Evolutionary conservation across 768 basidiomycete genomes (phyloP).

Genomic region (Termitomyces bulborhizus): DNA sequence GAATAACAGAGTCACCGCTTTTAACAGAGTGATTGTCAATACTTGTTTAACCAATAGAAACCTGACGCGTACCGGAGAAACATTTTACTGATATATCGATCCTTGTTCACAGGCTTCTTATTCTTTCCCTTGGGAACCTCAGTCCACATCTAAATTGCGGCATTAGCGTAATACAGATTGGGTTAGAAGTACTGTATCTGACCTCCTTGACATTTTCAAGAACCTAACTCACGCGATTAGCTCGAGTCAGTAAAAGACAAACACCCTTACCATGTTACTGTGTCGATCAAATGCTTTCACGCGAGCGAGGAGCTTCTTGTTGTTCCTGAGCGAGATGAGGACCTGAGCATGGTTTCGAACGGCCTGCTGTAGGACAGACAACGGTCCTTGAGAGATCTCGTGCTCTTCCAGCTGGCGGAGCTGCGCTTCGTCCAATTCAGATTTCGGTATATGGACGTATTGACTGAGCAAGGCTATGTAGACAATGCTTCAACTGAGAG

Average conservation of each 20-base stretch:
- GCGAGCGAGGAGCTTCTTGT: conserved; percentile 93
- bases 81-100: conserved; percentile 99
- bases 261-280: conserved; percentile 83
- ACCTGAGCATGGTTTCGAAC: conserved; percentile 98
- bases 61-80: conserved; percentile 67
- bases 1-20: conserved; percentile 96
- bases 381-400: conserved; percentile 96
- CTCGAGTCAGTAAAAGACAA: not conserved
- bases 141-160: conserved; percentile 85
- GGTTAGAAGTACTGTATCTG: not conserved
- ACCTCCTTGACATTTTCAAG: conserved; percentile 98
- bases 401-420: conserved; percentile 95
- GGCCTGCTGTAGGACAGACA: conserved; percentile 94
- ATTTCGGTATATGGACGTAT: conserved; percentile 94
- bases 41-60: not conserved
- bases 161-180: conserved; percentile 3
- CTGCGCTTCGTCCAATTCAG: conserved; percentile 96
- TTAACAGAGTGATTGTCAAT: conserved; percentile 5
- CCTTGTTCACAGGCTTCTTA: conserved; percentile 98
- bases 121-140: conserved; percentile 97
- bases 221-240: conserved; percentile 44
- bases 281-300: conserved; percentile 99
- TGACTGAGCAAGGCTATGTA: conserved; percentile 49
- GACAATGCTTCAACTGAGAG: not conserved
- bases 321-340: conserved; percentile 94